Base-by-base conservation (phyloP, 208 protist genomes). In the Leishmania gerbilli region DNA sequence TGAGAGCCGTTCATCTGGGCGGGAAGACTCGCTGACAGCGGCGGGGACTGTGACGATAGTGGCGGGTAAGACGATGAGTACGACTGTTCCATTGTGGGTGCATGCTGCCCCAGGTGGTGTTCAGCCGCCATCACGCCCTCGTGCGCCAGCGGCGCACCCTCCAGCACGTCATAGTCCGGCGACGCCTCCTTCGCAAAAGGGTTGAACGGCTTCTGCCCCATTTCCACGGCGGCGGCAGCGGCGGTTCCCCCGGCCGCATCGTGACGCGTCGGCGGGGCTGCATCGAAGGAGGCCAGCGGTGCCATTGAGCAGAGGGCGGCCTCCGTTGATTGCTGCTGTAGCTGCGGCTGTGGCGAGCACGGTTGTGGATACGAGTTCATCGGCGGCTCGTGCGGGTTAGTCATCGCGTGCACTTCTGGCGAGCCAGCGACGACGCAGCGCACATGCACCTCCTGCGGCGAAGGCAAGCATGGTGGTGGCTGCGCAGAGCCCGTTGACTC, bases 271-370 rank as follows among this genome's bases (percentile, higher is more conserved):
- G 74, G 74, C 4, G 64, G 72, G 34, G 65, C 53, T n/a, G 56
- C 45, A 64, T 15, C 60, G 64, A 58, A 49, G 24, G 53, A 69
- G 3, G 34, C 2, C 27, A 40, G 56, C 55, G 64, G 55, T 24
- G 68, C 64, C 42, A 74, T 77, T 21, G 55, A 8, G 77, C 71
- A 72, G 9, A 24, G 77, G 45, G 51, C 34, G 6, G 27, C 67
- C 51, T 51, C 74, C 51, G 17, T 15, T 51, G 56, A 62, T 45
- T 51, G 53, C 40, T 76, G 60, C 53, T 47, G 69, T 11, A 19
- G 69, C 19, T 27, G 72, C 51, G 15, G 51, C 47, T 1, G 19
- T 40, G 34, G 47, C 3, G 47, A 34, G 51, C 19, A 60, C 27
- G 31, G n/a, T 13, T 58, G 47, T 31, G 31, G 72, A 45, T 64